Evolutionary conservation across 768 basidiomycete species (phyloP).

Genomic region (Suillus spraguei): DNA sequence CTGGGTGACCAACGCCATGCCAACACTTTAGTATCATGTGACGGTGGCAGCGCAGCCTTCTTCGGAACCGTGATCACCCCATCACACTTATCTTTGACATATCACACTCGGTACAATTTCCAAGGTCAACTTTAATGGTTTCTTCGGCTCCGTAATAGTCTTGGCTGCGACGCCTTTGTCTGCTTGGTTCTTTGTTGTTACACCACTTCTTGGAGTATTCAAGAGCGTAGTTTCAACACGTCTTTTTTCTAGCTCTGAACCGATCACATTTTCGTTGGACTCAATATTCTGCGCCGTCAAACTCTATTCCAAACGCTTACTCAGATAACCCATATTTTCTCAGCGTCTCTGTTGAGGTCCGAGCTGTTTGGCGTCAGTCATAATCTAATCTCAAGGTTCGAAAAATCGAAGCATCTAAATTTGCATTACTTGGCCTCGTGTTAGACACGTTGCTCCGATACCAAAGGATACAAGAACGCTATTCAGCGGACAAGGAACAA

Average conservation of each 20-base stretch:
- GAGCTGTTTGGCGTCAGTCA: neutral
- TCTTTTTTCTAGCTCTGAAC: neutral
- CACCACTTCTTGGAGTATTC: neutral
- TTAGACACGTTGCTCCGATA: slow-evolving; percentile 3
- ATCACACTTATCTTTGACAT: slow-evolving; percentile 3
- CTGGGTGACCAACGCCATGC: slow-evolving; percentile 89
- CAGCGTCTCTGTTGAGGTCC: neutral
- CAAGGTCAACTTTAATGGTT: neutral
- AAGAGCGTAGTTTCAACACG: neutral
- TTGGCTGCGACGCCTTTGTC: neutral
- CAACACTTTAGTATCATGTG: slow-evolving; percentile 34
- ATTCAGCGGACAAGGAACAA: neutral
- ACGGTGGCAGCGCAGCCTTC: neutral
- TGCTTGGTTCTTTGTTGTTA: neutral
- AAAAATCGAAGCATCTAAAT: neutral
- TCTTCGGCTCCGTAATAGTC: neutral
- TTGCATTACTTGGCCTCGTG: slow-evolving; percentile 4
- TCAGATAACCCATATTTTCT: neutral
- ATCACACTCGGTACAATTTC: neutral
- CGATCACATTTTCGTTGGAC: neutral
- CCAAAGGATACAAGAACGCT: neutral
- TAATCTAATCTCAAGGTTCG: neutral
- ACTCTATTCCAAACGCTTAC: neutral
- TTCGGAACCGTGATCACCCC: slow-evolving; percentile 1
- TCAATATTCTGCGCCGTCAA: neutral